A percentile compares a stretch with the other conserved stretches of the same genome.
phyloP scores from a whole-genome alignment of 2,329 filamentous ascomycete genomes.

The Magnaporthiopsis incrustans region DNA sequence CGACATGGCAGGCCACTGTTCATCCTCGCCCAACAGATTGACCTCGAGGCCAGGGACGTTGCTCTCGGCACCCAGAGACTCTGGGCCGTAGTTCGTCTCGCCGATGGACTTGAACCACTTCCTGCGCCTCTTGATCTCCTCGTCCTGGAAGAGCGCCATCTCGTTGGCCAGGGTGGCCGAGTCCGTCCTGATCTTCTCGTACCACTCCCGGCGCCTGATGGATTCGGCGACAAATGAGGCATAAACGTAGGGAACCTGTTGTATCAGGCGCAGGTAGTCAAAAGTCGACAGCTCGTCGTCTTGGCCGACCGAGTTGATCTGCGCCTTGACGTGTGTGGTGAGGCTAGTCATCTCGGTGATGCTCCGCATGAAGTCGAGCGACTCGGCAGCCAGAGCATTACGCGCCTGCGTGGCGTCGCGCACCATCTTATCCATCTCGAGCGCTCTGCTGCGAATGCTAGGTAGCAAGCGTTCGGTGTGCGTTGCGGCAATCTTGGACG shows the following conservation, averaged over 20 bases:
- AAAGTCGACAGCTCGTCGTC: constrained; percentile 74
- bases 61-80: constrained; percentile 52
- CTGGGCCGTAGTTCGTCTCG: constrained; percentile 55
- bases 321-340: constrained; percentile 63
- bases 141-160: constrained; percentile 84
- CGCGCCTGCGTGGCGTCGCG: constrained; percentile 55
- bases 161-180: constrained; percentile 85
- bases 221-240: constrained; percentile 83
- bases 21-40: constrained; percentile 71
- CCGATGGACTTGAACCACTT: constrained; percentile 87
- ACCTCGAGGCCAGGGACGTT: constrained; percentile 74
- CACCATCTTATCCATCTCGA: constrained; percentile 55
- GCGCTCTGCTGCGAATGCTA: constrained; percentile 44
- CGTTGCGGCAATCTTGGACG: constrained; percentile 54
- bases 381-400: constrained; percentile 58
- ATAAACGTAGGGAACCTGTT: constrained; percentile 81
- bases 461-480: constrained; percentile 57
- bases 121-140: constrained; percentile 79
- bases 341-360: constrained; percentile 74
- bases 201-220: constrained; percentile 81
- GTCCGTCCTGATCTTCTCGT: constrained; percentile 80
- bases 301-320: constrained; percentile 63
- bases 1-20: constrained; percentile 69
- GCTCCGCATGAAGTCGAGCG: constrained; percentile 68
- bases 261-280: constrained; percentile 69